Base-by-base conservation (phyloP, 2,329 filamentous ascomycete species). In the Epicoccum nigrum region DNA sequence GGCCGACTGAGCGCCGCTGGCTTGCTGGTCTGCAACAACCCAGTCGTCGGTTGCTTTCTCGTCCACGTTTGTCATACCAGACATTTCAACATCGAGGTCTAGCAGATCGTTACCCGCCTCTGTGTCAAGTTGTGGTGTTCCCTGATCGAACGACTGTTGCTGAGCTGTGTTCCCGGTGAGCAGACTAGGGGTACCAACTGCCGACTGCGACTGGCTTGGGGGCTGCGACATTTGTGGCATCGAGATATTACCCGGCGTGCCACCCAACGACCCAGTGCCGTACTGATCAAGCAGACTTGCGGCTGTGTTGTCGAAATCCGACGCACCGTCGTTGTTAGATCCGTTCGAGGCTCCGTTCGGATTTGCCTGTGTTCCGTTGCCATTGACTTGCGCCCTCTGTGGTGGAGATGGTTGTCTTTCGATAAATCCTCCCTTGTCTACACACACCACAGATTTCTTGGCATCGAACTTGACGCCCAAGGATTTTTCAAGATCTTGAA, bases 361-460 rank as follows among this genome's bases (percentile, higher is more conserved):
- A 48, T 56, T 62, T 21, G 63, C 57, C 28, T 59, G 58, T 30
- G 54, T 48, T 27, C 63, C 67, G 25, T 68, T 68, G 35, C 66
- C 68, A 23, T 72, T 73, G 31, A 65, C 58, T 35, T 69, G 65
- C 13, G 59, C 33, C 40, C 61, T 62, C n/a, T 60, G 64, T 4
- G 69, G 60, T 15, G 60, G 61, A 13, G 63, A 59, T 23, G 64
- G 63, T 47, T 73, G 70, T 73, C 90, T 84, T 71, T 91, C 76
- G 27, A 78, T 75, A 42, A 84, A 83, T 2, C 91, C 91, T 40
- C 91, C 92, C 64, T 89, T 88, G 65, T 94, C 86, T 34, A 95
- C 81, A 37, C 90, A 86, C 30, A 83, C 81, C 7, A 93, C 80
- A 19, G 83, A 80, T 41, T 85, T 82, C 45, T 89, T 83, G 20